Percentiles rank a stretch among this genome's conserved stretches.
Conservation (phyloP, 208 protist species). For the Acanthamoeba healyi region DNA sequence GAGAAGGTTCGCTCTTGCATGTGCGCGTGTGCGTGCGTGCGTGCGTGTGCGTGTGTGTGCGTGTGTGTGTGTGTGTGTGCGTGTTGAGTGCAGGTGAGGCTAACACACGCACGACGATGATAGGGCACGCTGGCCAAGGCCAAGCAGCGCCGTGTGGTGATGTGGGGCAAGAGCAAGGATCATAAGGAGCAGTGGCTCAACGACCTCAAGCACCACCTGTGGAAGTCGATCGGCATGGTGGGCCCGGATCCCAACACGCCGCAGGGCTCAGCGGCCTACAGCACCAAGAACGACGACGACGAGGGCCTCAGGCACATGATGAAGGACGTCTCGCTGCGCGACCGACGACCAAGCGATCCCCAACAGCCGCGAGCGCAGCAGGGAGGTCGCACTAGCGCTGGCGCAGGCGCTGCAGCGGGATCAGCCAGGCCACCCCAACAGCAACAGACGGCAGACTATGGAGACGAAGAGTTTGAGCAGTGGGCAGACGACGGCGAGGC, state of each 20-base stretch:
- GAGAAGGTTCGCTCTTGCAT: too few species aligned
- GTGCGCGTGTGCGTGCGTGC: too few species aligned
- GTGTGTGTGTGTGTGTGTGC: too few species aligned
- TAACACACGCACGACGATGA: too few species aligned
- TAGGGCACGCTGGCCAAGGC: constrained; percentile 28
- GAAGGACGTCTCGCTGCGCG: not conserved
- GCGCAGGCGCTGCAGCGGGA: too few species aligned
- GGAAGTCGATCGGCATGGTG: not conserved
- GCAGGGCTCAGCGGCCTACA: not conserved
- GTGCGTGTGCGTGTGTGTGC: too few species aligned
- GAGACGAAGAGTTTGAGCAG: not conserved
- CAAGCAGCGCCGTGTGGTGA: constrained; percentile 2
- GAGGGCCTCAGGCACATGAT: constrained; percentile 14
- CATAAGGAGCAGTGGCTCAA: constrained; percentile 25
- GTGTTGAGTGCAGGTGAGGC: too few species aligned
- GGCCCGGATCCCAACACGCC: constrained; percentile 7
- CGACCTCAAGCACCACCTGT: not conserved
- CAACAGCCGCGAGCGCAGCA: not conserved
- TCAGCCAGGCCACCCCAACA: not conserved
- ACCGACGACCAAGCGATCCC: not conserved
- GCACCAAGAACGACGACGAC: not conserved
- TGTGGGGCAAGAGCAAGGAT: not conserved
- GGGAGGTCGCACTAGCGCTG: not conserved
- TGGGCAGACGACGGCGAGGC: not conserved
- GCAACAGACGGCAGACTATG: not conserved